These are phyloP conservation scores for Solanum hybrid DNA, from an alignment of 305 asterid genomes.

Conservation along the genomic window DNA sequence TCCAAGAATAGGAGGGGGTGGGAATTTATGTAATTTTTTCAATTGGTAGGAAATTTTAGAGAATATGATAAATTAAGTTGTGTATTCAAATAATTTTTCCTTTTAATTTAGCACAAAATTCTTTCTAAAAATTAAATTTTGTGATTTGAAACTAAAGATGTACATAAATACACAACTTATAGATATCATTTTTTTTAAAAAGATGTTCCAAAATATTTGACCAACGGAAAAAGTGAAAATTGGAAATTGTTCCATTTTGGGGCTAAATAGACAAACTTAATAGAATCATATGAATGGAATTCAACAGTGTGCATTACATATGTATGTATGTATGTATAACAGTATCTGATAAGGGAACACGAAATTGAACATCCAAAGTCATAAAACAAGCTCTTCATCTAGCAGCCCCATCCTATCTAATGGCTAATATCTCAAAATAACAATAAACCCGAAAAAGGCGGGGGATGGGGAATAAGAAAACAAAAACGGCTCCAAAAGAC, in stretches of 20 bases:
- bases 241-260: neutral
- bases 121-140: too few species aligned
- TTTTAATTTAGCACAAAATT: too few species aligned
- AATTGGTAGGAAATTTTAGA: neutral
- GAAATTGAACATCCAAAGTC: neutral
- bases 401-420: neutral
- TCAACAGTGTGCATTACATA: neutral
- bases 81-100: neutral
- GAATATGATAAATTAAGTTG: neutral
- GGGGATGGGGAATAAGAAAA: neutral
- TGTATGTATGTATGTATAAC: neutral
- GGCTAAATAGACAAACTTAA: neutral
- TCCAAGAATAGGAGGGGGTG: neutral
- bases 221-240: neutral
- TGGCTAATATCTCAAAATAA: neutral
- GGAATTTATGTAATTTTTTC: neutral
- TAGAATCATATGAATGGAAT: neutral
- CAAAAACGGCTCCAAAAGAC: slow-evolving; percentile 1
- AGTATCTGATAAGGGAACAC: neutral
- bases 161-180: neutral
- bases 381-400: slow-evolving; percentile 1
- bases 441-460: neutral
- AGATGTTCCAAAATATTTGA: neutral
- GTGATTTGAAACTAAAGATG: neutral
- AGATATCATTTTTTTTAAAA: too few species aligned